Conservation (phyloP, 441 rosid species). For the Cnidoscolus chayamansa region DNA sequence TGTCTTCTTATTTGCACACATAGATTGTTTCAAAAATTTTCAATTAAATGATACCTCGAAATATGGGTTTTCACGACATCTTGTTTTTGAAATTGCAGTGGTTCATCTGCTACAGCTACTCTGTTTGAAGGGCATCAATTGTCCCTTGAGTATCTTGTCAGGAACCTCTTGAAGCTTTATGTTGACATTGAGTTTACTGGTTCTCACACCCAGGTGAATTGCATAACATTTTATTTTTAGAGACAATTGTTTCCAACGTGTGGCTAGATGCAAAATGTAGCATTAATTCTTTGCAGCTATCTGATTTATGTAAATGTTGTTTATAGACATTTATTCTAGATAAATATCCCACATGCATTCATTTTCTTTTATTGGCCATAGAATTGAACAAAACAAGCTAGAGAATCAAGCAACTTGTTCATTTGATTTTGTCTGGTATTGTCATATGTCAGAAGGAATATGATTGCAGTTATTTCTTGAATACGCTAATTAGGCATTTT, state of each 20-base stretch:
- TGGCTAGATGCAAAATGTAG: background rate
- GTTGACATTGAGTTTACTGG: slow-evolving; percentile 99
- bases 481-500: background rate
- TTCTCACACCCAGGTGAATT: slow-evolving; percentile 92
- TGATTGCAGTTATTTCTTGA: background rate
- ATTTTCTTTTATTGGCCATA: background rate
- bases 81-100: slow-evolving; percentile 42
- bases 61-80: slow-evolving; percentile 11
- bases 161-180: slow-evolving; percentile 95
- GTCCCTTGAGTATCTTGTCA: slow-evolving; percentile 90
- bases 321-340: background rate
- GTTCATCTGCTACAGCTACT: slow-evolving; percentile 74
- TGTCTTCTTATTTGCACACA: background rate
- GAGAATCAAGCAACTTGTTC: background rate
- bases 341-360: background rate
- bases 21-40: background rate
- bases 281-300: background rate
- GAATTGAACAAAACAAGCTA: background rate
- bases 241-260: slow-evolving; percentile 7
- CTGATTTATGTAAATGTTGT: background rate
- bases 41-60: background rate
- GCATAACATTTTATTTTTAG: slow-evolving; percentile 16
- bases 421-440: background rate
- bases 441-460: background rate
- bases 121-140: slow-evolving; percentile 92